These are phyloP conservation scores for Phanerochaete carnosa DNA, from an alignment of 768 basidiomycete genomes.

Conservation along the genomic window DNA sequence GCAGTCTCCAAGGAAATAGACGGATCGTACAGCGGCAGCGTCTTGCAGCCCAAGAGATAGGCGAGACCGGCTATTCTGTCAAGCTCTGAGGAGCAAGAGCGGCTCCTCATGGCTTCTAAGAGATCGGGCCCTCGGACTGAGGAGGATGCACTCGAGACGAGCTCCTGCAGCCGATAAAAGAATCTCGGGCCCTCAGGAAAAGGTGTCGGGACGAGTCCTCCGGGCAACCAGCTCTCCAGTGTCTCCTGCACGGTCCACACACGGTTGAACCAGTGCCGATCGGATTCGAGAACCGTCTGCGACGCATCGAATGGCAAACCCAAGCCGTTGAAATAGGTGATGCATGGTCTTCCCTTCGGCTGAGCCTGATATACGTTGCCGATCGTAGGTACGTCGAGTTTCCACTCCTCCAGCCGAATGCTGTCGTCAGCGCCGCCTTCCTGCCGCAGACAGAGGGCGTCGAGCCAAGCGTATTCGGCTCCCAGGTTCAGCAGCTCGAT, in stretches of 20 bases:
- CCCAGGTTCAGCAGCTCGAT: constrained; percentile 6
- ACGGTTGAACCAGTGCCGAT: constrained; percentile 4
- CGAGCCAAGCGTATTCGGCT: background rate
- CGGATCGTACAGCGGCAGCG: too few relatives aligned
- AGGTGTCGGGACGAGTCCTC: background rate
- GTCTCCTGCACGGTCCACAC: constrained; percentile 4
- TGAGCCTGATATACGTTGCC: background rate
- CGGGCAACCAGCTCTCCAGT: background rate
- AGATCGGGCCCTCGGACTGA: too few relatives aligned
- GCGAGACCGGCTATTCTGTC: too few relatives aligned
- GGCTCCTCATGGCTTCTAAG: too few relatives aligned
- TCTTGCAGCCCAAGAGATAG: too few relatives aligned
- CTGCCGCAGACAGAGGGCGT: constrained; percentile 3
- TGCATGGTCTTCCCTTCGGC: background rate
- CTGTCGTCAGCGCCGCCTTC: background rate
- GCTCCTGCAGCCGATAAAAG: too few relatives aligned
- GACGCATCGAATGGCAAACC: background rate
- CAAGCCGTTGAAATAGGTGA: background rate
- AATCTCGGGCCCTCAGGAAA: background rate
- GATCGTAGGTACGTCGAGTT: constrained; percentile 7
- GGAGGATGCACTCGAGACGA: too few relatives aligned
- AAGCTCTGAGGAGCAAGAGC: too few relatives aligned
- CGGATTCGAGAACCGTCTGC: background rate
- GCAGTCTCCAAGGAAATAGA: too few relatives aligned
- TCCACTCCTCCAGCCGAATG: background rate